phyloP scores from a whole-genome alignment of 2,329 filamentous ascomycete genomes.

The Gnomoniopsis smithogilvyi region DNA sequence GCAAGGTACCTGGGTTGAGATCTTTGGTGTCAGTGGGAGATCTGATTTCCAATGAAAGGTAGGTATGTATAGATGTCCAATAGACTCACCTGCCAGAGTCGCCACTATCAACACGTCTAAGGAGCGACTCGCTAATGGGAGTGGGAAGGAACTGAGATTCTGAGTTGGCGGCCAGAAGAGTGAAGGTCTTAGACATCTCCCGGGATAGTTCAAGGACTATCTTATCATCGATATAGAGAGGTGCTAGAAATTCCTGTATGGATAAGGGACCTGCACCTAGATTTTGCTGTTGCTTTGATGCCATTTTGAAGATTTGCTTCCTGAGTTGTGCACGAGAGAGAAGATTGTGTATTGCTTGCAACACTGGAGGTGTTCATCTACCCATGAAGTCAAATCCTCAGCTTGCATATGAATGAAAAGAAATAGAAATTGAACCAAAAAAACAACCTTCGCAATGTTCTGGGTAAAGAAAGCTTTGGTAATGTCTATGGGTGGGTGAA shows the following conservation, averaged over 20 bases:
- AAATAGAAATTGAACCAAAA: too few relatives aligned
- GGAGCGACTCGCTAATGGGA: slow-evolving; percentile 57
- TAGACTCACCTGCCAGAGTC: slow-evolving; percentile 45
- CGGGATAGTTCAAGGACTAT: slow-evolving; percentile 45
- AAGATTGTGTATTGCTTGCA: neutral
- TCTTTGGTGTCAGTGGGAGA: neutral
- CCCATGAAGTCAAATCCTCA: too few relatives aligned
- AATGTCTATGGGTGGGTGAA: too few relatives aligned
- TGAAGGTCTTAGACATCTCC: slow-evolving; percentile 46
- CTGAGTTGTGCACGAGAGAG: too few relatives aligned
- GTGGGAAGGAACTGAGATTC: slow-evolving; percentile 57
- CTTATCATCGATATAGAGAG: slow-evolving; percentile 45
- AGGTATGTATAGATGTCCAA: neutral
- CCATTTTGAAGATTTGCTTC: slow-evolving; percentile 5
- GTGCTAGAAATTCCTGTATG: slow-evolving; percentile 46
- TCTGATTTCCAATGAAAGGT: neutral
- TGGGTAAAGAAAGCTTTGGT: too few relatives aligned
- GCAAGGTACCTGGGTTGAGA: slow-evolving; percentile 48
- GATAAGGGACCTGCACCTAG: slow-evolving; percentile 1
- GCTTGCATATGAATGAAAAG: too few relatives aligned
- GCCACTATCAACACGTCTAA: slow-evolving; percentile 43
- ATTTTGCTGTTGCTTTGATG: slow-evolving; percentile 13
- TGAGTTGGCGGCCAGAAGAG: slow-evolving; percentile 48
- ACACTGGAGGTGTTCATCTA: neutral
- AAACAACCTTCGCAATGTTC: too few relatives aligned